Evolutionary conservation across 1,284 basidiomycete genomes (phyloP).

Genomic region (Apiotrichum domesticum): DNA sequence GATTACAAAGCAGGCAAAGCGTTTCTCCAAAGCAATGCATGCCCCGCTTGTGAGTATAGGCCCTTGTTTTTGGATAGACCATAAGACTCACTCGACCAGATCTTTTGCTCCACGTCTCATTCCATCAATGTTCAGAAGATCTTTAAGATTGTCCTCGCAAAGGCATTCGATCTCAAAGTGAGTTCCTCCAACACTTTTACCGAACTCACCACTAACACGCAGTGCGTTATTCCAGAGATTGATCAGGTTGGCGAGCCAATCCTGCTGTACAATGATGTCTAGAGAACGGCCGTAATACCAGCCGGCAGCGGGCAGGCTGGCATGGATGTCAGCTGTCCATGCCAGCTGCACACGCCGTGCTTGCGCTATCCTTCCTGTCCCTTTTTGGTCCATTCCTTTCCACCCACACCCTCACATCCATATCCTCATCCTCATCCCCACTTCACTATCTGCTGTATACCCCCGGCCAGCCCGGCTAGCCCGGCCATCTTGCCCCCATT

Average conservation of each 20-base stretch:
- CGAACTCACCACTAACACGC: constrained; percentile 44
- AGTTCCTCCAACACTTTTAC: background rate
- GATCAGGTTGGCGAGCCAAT: constrained; percentile 89
- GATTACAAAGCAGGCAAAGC: constrained; percentile 94
- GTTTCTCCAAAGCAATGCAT: constrained; percentile 97
- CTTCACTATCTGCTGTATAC: too few relatives aligned
- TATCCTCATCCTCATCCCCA: too few relatives aligned
- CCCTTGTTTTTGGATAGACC: background rate
- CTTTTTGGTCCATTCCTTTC: too few relatives aligned
- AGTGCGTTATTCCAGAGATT: constrained; percentile 95
- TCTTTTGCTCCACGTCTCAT: constrained; percentile 96
- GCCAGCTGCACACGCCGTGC: too few relatives aligned
- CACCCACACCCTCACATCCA: too few relatives aligned
- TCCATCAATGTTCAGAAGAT: constrained; percentile 99
- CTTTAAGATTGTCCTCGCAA: constrained; percentile 62
- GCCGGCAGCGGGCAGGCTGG: background rate
- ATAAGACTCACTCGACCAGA: constrained; percentile 40
- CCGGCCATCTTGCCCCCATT: too few relatives aligned
- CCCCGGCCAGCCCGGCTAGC: too few relatives aligned
- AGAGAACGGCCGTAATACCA: background rate
- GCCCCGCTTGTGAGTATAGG: constrained; percentile 60
- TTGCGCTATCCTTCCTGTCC: too few relatives aligned
- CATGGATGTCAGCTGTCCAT: too few relatives aligned
- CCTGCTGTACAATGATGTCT: constrained; percentile 85
- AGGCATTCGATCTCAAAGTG: constrained; percentile 49